Percentiles rank a stretch among this genome's conserved stretches.
phyloP scores from a whole-genome alignment of 257 asterid species.

The Nicotiana benthamiana region DNA sequence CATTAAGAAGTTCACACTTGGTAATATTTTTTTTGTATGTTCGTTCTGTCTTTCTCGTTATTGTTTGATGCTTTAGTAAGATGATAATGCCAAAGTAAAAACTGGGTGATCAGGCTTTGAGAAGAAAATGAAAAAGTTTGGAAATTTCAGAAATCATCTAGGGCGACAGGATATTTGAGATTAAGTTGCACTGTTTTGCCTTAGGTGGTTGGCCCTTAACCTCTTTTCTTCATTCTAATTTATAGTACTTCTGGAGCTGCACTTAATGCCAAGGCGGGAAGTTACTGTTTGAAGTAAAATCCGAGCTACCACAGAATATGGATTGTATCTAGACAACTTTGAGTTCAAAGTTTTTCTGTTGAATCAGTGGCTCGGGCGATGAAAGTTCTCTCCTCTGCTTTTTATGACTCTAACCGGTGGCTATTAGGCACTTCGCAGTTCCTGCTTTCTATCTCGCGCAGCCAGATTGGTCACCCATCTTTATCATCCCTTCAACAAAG shows the following conservation, averaged over 20 bases:
- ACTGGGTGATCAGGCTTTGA: background rate
- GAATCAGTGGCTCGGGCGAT: background rate
- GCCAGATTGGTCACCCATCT: constrained; percentile 59
- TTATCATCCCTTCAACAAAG: constrained; percentile 61
- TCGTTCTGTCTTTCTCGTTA: background rate
- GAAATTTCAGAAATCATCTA: background rate
- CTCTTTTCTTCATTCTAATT: background rate
- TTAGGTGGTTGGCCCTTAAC: background rate
- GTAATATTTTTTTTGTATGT: background rate
- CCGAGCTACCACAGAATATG: background rate
- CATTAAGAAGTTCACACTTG: background rate
- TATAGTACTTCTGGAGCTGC: background rate
- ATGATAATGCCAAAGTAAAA: background rate
- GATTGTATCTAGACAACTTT: background rate
- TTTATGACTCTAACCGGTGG: background rate
- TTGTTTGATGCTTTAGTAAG: background rate
- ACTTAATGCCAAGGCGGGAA: background rate
- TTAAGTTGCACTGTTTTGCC: background rate
- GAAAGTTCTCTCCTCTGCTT: background rate
- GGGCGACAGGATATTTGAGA: background rate
- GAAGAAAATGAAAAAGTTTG: background rate
- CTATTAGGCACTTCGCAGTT: constrained; percentile 51
- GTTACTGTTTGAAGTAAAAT: background rate
- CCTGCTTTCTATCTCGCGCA: constrained; percentile 52
- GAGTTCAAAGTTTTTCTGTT: background rate